Evolutionary conservation across 2,329 filamentous ascomycete species (phyloP), one percentile per base, ranked within the genome.

Genomic region (Alternaria infectoria): DNA sequence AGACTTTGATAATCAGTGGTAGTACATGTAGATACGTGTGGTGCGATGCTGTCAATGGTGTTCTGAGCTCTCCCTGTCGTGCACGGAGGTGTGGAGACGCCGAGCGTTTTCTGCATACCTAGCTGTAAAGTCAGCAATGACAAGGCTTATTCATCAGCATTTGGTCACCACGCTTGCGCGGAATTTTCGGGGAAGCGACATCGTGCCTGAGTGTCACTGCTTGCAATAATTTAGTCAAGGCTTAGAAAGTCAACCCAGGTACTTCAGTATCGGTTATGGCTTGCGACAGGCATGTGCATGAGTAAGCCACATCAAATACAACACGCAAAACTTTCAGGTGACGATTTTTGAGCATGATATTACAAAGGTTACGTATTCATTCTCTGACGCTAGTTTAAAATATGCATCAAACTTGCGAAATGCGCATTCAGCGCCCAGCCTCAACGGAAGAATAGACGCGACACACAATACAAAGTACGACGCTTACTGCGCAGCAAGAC

Each of bases 1-100:
- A 64, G 69, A 61, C 50, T 63, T 68, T 76, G 66, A 67, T 75
- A 75, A 74, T 52, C 32, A 49, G 26, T 54, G 26, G 30, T n/a
- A n/a, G n/a, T n/a, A n/a, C n/a, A n/a, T n/a, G n/a, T n/a, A n/a
- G n/a, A n/a, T n/a, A n/a, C n/a, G n/a, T n/a, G n/a, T n/a, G 19
- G 19, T 63, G 50, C 54, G 12, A 26, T n/a, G 9, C 5, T 28
- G 15, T 44, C 43, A 23, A 50, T 28, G 51, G 32, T 44, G 36
- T 40, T 40, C 36, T 17, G 36, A 40, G 36, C 46, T 13, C 8
- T 19, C 8, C 28, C 57, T 67, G 54, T 56, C 57, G 25, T 47
- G 30, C 17, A 52, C 64, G 60, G 15, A 40, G 36, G 15, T 40
- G 36, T 59, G 57, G 52, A 55, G 57, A 57, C 64, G 58, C 49